phyloP scores from a whole-genome alignment of 2,329 filamentous ascomycete species.

The Colletotrichum chlorophyti region DNA sequence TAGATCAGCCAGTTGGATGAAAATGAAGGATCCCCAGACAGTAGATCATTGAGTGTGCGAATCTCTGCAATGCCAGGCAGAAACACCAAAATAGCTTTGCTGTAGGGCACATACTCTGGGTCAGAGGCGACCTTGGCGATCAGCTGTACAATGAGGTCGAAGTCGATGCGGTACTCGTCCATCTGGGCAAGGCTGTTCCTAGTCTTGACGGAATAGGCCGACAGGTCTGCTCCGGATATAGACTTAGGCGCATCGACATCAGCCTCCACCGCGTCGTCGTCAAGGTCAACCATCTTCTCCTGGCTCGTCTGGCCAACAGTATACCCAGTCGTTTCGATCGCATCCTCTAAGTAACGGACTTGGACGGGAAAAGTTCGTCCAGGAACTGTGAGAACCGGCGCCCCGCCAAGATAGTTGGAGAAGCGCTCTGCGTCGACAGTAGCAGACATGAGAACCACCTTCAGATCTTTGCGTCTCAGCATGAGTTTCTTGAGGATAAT shows the following conservation, averaged over 20 bases:
- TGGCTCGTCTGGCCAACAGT: slow-evolving; percentile 50
- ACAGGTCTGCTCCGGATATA: slow-evolving; percentile 62
- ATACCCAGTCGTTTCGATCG: slow-evolving; percentile 85
- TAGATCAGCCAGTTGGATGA: slow-evolving; percentile 82
- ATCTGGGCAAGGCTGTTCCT: slow-evolving; percentile 76
- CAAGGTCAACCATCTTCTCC: slow-evolving; percentile 66
- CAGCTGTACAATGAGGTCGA: slow-evolving; percentile 81
- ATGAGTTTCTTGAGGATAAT: slow-evolving; percentile 90
- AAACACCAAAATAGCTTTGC: slow-evolving; percentile 93
- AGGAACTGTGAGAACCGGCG: slow-evolving; percentile 88
- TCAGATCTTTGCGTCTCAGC: slow-evolving; percentile 78
- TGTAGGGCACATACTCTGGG: slow-evolving; percentile 72
- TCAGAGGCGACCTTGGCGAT: slow-evolving; percentile 78
- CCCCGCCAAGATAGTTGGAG: slow-evolving; percentile 84
- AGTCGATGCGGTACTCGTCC: slow-evolving; percentile 92
- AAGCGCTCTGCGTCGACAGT: slow-evolving; percentile 94
- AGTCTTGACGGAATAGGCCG: slow-evolving; percentile 80
- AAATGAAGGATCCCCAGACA: slow-evolving; percentile 80
- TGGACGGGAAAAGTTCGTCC: slow-evolving; percentile 93
- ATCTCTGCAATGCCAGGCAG: slow-evolving; percentile 95
- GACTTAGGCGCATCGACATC: slow-evolving; percentile 52
- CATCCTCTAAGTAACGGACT: slow-evolving; percentile 89
- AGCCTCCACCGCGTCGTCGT: slow-evolving; percentile 63
- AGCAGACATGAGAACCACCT: slow-evolving; percentile 96
- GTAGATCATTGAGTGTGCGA: slow-evolving; percentile 83